Base-by-base conservation (phyloP, 768 basidiomycete genomes). In the Dendrothele bispora region DNA sequence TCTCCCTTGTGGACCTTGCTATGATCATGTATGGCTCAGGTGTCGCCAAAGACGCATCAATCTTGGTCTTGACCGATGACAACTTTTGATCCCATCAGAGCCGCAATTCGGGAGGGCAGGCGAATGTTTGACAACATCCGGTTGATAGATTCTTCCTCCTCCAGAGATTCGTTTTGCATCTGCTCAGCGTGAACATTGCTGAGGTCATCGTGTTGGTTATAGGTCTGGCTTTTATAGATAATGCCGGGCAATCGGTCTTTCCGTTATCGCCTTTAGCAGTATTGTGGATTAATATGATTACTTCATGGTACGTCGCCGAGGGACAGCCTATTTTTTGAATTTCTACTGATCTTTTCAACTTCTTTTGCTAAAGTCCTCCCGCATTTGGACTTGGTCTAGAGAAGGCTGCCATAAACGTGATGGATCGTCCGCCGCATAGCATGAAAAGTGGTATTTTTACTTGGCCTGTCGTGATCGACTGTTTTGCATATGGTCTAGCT, bases 21-120 rank as follows among this genome's bases (percentile, higher is more conserved):
- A 76, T 83, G 39, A 79, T 77, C 5, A 82, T 82, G 78, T 64
- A 71, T 24, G 80, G 79, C 6, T 72, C 70, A 5, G 79, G 80
- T 52, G 80, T 82, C 29, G 80, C 80, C 7, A 74, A 72, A 56
- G 77, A 76, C 41, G 77, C 78, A 1, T 67, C 77, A 10, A 77
- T 79, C 55, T 64, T 83, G 20, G 79, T 83, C 0, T 64, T 83
- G 36, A 77, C 75, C 36, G 79, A 84, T 55, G 80, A 82, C 58
- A 80, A 82, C 61, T 82, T 84, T n/a, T 56, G 74, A 78, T 34
- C 80, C 79, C n/a, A 82, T 84, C 53, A 71, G 73, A n/a, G 72
- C 76, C 43, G 80, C 80, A 3, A 72, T 82, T 54, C 63, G 70
- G 47, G 77, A 80, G 61, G 82, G 80, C 30, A 74, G 82, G 46